Evolutionary conservation across 106 monocot species (phyloP), one percentile per base, ranked within the genome.

Genomic region (Phalaenopsis equestris): DNA sequence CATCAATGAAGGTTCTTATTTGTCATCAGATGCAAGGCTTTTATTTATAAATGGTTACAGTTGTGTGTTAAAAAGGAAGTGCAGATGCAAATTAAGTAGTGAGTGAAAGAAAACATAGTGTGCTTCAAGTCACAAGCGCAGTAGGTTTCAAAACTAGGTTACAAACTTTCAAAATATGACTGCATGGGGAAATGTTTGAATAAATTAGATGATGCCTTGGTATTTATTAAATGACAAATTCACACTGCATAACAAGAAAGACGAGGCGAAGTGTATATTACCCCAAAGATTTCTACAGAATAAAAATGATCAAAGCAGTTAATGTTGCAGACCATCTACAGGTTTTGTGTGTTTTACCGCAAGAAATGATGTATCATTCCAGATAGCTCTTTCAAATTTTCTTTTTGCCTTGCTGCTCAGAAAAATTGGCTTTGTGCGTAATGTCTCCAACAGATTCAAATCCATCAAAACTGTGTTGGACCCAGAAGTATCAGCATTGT

Each of bases 361-460:
- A 83, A 97, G 97, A 81, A 97, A 97, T n/a, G 90, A 86, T 16
- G 97, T 97, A 82, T 97, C 97, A 75, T 97, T 97, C 97, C 97
- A 97, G 8, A 97, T 84, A 82, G 94, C 97, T 81, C 97, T 82
- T 78, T 97, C 97, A 83, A 97, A 84, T 67, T 73, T 85, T 86
- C 89, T 87, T 77, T 97, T 97, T 75, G 97, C 92, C 80, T 85
- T 90, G 83, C 94, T 90, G 67, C 89, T 92, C 11, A 97, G 72
- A 82, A 94, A 90, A 72, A 97, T 94, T 30, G 97, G 97, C 52
- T 89, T 94, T 80, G 91, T 90, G 43, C 82, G 83, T 4, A 93
- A 83, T 49, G 87, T 80, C 67, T 97, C 97, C 75, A 94, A 68
- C n/a, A 97, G 84, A 84, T 97, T 97, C 46, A 86, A 52, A 82